These are phyloP conservation scores for Suhomyces vadensis DNA, from an alignment of 805 yeast genomes.

Conservation along the genomic window DNA sequence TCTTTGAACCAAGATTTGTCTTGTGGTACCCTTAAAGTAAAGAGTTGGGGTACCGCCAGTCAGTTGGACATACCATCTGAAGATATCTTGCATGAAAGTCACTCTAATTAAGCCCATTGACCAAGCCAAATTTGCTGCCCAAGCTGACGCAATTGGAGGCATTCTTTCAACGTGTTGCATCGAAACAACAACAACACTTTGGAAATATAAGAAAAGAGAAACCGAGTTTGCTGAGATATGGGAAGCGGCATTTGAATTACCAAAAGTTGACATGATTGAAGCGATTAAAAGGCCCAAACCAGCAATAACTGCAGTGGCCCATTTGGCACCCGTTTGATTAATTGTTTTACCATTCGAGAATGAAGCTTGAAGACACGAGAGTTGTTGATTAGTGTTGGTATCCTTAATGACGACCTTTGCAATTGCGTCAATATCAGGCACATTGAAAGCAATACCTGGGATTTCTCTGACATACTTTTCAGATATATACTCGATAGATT, in stretches of 20 bases:
- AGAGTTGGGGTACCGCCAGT: slow-evolving; percentile 87
- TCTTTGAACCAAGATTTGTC: slow-evolving; percentile 76
- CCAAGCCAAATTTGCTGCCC: slow-evolving; percentile 94
- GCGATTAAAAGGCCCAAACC: slow-evolving; percentile 84
- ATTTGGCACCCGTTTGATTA: slow-evolving; percentile 59
- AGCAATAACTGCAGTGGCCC: slow-evolving; percentile 92
- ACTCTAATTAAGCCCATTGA: slow-evolving; percentile 87
- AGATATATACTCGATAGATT: slow-evolving; percentile 63
- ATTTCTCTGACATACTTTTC: slow-evolving; percentile 51
- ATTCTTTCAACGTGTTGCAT: slow-evolving; percentile 84
- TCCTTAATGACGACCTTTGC: slow-evolving; percentile 56
- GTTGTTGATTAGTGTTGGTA: slow-evolving; percentile 38
- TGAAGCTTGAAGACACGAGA: slow-evolving; percentile 76
- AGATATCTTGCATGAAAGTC: slow-evolving; percentile 78
- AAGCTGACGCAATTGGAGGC: slow-evolving; percentile 90
- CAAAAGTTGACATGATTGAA: slow-evolving; percentile 80
- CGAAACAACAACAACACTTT: slow-evolving; percentile 77
- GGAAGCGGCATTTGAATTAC: slow-evolving; percentile 86
- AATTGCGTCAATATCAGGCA: slow-evolving; percentile 84
- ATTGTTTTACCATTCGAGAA: slow-evolving; percentile 81
- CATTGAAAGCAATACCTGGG: slow-evolving; percentile 84
- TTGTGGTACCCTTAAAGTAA: slow-evolving; percentile 59
- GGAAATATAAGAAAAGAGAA: slow-evolving; percentile 83
- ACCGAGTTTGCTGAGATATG: slow-evolving; percentile 86
- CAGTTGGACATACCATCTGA: slow-evolving; percentile 81